A percentile compares a stretch with the other conserved stretches of the same genome.
Conservation (phyloP, 78 protist genomes). For the Goniomonas avonlea region DNA sequence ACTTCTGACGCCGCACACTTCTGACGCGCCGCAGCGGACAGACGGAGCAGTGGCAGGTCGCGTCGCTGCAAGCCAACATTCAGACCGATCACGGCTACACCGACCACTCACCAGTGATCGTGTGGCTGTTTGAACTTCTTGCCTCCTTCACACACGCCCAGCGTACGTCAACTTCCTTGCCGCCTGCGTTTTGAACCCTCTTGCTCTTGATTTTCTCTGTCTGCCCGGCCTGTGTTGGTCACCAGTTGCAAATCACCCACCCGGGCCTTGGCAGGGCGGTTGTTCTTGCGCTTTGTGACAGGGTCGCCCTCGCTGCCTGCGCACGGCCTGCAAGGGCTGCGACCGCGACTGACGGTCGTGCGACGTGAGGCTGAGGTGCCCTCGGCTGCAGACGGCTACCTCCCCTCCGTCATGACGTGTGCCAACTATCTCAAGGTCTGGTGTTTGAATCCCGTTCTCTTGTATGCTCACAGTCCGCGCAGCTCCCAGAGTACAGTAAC, state of each 20-base stretch:
- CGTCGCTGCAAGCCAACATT: not conserved
- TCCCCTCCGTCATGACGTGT: constrained; percentile 23
- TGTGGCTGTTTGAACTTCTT: not conserved
- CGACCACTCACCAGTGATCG: not conserved
- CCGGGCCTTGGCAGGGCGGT: too few species aligned
- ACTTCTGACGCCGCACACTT: not conserved
- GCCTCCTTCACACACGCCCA: not conserved
- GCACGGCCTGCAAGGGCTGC: not conserved
- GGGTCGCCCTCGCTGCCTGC: constrained; percentile 5
- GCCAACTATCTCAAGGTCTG: constrained; percentile 17
- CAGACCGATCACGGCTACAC: constrained; percentile 10
- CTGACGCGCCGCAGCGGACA: too few species aligned
- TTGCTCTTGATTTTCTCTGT: not conserved
- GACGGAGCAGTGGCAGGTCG: too few species aligned
- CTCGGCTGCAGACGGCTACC: constrained; percentile 1
- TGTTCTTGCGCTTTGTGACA: not conserved
- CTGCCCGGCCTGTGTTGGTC: not conserved
- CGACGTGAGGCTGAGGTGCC: not conserved
- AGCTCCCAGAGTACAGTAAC: not conserved
- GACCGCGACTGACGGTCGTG: constrained; percentile 1
- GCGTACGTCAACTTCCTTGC: not conserved
- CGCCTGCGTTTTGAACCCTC: not conserved
- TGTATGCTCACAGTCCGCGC: not conserved
- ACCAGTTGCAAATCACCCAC: not conserved
- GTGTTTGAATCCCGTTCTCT: not conserved